Evolutionary conservation across 352 stramenopile species (phyloP).

Genomic region (Phytophthora rubi): DNA sequence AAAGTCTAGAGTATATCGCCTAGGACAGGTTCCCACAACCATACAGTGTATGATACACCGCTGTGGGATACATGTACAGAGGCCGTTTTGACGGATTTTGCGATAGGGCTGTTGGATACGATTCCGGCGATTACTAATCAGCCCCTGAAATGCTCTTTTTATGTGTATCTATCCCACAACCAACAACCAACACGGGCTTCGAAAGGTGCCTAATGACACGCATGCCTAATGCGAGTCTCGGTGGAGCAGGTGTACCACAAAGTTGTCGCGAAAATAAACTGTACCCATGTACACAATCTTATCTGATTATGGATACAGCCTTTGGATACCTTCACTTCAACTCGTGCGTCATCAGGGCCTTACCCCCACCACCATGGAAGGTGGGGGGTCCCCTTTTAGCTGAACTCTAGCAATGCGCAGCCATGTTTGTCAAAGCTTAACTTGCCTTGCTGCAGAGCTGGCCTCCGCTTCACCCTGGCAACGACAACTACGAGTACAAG

Average conservation of each 20-base stretch:
- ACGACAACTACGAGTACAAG: neutral
- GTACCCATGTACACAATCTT: slow-evolving; percentile 19
- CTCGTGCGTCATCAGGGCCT: neutral
- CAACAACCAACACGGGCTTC: too few relatives aligned
- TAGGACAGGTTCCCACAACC: too few relatives aligned
- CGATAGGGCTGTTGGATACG: too few relatives aligned
- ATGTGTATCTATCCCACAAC: too few relatives aligned
- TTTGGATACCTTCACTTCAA: slow-evolving; percentile 8
- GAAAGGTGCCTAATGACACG: too few relatives aligned
- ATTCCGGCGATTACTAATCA: too few relatives aligned
- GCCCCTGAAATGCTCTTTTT: too few relatives aligned
- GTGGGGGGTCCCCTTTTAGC: neutral
- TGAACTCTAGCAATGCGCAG: neutral
- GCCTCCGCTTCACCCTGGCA: neutral
- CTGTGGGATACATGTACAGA: too few relatives aligned
- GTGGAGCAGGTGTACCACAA: neutral
- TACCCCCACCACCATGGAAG: neutral
- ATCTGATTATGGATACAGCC: slow-evolving; percentile 7
- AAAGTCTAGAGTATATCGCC: too few relatives aligned
- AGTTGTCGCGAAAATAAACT: slow-evolving; percentile 10
- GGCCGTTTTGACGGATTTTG: too few relatives aligned
- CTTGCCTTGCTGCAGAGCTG: neutral
- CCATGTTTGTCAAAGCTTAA: neutral
- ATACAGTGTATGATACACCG: too few relatives aligned
- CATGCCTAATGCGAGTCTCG: slow-evolving; percentile 3